Conservation (phyloP, 2,329 filamentous ascomycete genomes). For the Neonectria magnoliae region DNA sequence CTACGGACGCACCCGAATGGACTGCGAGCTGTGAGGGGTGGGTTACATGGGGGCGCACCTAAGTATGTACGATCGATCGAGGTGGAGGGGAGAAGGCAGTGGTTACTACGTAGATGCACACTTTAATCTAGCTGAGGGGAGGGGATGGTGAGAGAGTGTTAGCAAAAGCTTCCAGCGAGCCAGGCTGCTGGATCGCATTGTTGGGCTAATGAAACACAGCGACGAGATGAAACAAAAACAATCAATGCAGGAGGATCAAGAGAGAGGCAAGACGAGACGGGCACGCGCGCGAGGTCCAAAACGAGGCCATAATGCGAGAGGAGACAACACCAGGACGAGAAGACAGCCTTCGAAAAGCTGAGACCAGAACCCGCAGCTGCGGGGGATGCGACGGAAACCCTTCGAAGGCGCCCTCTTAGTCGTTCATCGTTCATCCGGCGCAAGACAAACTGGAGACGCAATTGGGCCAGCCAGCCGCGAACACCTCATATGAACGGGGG, state of each 20-base stretch:
- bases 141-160: slow-evolving; percentile 14
- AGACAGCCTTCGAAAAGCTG: slow-evolving; percentile 2
- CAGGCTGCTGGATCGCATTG: not conserved
- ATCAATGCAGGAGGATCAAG: slow-evolving; percentile 9
- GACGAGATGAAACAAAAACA: slow-evolving; percentile 15
- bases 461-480: slow-evolving; percentile 3
- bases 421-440: not conserved
- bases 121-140: slow-evolving; percentile 25
- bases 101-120: not conserved
- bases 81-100: no score
- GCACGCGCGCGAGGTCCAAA: slow-evolving; percentile 4
- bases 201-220: slow-evolving; percentile 15
- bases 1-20: not conserved
- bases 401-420: slow-evolving; percentile 2
- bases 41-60: not conserved
- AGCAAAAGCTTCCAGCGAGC: not conserved
- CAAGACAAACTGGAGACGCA: not conserved
- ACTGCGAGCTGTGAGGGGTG: not conserved
- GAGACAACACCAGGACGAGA: slow-evolving; percentile 6
- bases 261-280: slow-evolving; percentile 7
- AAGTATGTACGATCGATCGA: not conserved
- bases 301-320: slow-evolving; percentile 10
- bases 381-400: not conserved
- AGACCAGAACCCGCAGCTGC: slow-evolving; percentile 9
- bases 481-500: not conserved